Evolutionary conservation across 352 stramenopile species (phyloP).

Genomic region (Globisporangium mamillatum): DNA sequence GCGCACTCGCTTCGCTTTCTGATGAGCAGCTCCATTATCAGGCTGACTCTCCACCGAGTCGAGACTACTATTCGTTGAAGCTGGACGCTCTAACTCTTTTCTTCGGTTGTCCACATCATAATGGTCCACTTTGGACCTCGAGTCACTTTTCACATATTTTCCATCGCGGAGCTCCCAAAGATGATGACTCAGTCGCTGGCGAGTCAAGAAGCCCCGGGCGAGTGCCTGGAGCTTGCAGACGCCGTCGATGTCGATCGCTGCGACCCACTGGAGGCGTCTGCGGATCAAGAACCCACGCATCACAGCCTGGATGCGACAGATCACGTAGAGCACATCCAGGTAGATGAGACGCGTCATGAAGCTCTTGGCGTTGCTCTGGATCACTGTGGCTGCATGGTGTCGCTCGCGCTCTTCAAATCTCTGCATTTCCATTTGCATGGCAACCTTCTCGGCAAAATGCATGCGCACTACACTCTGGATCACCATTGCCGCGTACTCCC

Average conservation of each 20-base stretch:
- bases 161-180: neutral
- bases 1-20: neutral
- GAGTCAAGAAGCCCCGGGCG: conserved; percentile 32
- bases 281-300: conserved; percentile 67
- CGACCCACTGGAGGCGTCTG: conserved; percentile 47
- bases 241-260: conserved; percentile 37
- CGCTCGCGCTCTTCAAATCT: conserved; percentile 13
- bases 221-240: conserved; percentile 51
- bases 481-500: conserved; percentile 30
- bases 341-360: conserved; percentile 79
- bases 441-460: conserved; percentile 19
- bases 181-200: conserved; percentile 5
- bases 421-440: conserved; percentile 13
- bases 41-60: neutral
- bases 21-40: neutral
- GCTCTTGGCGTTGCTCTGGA: conserved; percentile 51
- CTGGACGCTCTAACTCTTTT: neutral
- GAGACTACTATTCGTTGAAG: neutral
- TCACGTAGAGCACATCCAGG: conserved; percentile 73
- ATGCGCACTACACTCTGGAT: conserved; percentile 51
- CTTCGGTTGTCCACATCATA: neutral
- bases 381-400: conserved; percentile 36
- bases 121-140: neutral
- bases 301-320: conserved; percentile 73
- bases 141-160: neutral